Percentiles rank a stretch among this genome's conserved stretches.
Evolutionary conservation across 208 protist species (phyloP).

Genomic region (Acanthamoeba lenticulata): DNA sequence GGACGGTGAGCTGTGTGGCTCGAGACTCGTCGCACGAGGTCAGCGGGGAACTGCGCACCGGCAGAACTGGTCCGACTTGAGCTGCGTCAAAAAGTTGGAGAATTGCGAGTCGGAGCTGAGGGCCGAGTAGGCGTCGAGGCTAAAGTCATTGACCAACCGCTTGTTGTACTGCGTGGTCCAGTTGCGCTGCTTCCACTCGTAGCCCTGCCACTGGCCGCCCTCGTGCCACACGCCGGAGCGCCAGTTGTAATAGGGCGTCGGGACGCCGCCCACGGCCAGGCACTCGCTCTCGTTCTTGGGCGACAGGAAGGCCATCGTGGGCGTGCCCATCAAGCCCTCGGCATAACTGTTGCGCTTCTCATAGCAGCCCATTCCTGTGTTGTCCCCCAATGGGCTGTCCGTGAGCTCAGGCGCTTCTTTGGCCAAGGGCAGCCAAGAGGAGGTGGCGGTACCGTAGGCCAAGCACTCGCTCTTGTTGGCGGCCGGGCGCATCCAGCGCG

Average conservation of each 20-base stretch:
- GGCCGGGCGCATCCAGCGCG: not conserved
- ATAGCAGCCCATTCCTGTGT: not conserved
- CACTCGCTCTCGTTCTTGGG: constrained; percentile 36
- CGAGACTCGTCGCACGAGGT: no score
- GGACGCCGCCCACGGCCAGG: not conserved
- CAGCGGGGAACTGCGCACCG: not conserved
- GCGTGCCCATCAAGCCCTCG: not conserved
- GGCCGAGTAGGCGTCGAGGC: not conserved
- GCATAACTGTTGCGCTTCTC: not conserved
- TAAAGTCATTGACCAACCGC: not conserved
- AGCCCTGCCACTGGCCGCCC: not conserved
- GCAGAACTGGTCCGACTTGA: constrained; percentile 49
- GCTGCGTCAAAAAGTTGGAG: not conserved
- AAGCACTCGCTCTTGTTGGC: not conserved
- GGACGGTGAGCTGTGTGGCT: no score
- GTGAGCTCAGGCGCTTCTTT: no score
- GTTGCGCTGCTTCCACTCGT: constrained; percentile 38
- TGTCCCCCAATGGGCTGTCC: no score
- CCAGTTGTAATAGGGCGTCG: constrained; percentile 15
- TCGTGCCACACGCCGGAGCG: not conserved
- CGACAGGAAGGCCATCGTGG: not conserved
- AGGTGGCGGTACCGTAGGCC: constrained; percentile 42
- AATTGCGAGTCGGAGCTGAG: not conserved
- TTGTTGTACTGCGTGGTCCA: constrained; percentile 43
- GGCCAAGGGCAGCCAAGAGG: no score